A percentile compares a stretch with the other conserved stretches of the same genome.
Conservation (phyloP, 768 basidiomycete genomes). For the Leccinum imitatum region DNA sequence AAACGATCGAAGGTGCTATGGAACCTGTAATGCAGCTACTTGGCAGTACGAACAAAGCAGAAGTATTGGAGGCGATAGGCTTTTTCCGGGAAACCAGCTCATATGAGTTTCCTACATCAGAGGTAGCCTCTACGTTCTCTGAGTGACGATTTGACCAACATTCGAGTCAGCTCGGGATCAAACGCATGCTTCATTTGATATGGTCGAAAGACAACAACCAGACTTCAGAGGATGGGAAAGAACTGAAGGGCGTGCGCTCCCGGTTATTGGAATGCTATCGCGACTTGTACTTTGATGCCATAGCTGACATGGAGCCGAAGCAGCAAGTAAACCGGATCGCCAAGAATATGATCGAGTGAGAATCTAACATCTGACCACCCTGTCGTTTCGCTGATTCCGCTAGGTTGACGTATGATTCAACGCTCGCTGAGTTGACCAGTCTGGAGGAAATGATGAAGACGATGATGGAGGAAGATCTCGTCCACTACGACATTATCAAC, state of each 20-base stretch:
- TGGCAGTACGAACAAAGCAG: constrained; percentile 82
- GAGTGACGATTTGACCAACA: constrained; percentile 2
- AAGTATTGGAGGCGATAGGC: constrained; percentile 83
- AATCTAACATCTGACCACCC: background rate
- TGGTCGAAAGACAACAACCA: constrained; percentile 93
- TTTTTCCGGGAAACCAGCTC: constrained; percentile 84
- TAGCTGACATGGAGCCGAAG: constrained; percentile 72
- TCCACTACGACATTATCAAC: constrained; percentile 80
- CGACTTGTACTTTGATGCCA: constrained; percentile 82
- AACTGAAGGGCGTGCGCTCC: constrained; percentile 85
- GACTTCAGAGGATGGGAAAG: constrained; percentile 72
- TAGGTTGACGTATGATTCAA: constrained; percentile 89
- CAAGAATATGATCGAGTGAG: constrained; percentile 96
- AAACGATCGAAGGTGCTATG: constrained; percentile 63
- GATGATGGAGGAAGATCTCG: constrained; percentile 87
- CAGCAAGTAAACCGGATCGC: constrained; percentile 89
- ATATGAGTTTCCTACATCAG: constrained; percentile 77
- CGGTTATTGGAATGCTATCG: constrained; percentile 88
- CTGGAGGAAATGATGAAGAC: constrained; percentile 95
- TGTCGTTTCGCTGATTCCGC: constrained; percentile 1
- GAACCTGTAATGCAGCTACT: constrained; percentile 73
- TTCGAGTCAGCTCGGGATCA: constrained; percentile 69
- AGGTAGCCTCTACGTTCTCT: constrained; percentile 42
- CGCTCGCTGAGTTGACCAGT: constrained; percentile 92
- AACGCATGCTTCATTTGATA: constrained; percentile 95